Base-by-base conservation (phyloP, 148 eudicot genomes). In the Cornus kousa region DNA sequence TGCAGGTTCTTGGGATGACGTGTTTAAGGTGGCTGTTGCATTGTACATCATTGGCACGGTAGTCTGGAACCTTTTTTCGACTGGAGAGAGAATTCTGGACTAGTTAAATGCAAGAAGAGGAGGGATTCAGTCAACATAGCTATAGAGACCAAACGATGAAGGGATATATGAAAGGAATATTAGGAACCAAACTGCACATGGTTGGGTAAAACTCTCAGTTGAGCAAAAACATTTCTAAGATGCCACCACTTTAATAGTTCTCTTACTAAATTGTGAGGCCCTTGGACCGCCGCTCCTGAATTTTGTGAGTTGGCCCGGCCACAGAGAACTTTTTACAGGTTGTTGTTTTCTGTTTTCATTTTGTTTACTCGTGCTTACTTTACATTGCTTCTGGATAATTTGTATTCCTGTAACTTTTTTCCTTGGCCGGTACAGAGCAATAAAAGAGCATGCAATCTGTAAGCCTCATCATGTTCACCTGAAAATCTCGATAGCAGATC, bases 1-100 rank as follows among this genome's bases (percentile, higher is more conserved):
- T 77, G 75, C 82, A 92, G 99, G 98, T 74, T 87, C 98, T 65
- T 92, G 97, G 99, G 95, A 92, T 76, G 97, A 96, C 60, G 95
- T 96, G 75, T 93, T 93, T 75, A 96, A 93, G 83, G 99, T 93
- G 73, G 81, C 98, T 43, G 94, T 96, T 76, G 91, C 77, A 57
- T 80, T 95, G 73, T 96, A 96, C 90, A 83, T 96, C 72, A 67
- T 96, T 67, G 99, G 99, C 77, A 93, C 99, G 67, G 13, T 95
- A 73, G 97, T 93, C 62, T 95, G 99, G 99, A 93, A 91, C 84
- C 57, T 94, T 24, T 95, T 95, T 82, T 86, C 99, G 17, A 95
- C 97, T 0, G 97, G 97, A 76, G 97, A 95, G 85, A 95, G 87
- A 83, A 88, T 96, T 74, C 87, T 93, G 37, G 98, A 96, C 81